Conservation (phyloP, 1,284 basidiomycete species). For the Papiliotrema nemorosa region DNA sequence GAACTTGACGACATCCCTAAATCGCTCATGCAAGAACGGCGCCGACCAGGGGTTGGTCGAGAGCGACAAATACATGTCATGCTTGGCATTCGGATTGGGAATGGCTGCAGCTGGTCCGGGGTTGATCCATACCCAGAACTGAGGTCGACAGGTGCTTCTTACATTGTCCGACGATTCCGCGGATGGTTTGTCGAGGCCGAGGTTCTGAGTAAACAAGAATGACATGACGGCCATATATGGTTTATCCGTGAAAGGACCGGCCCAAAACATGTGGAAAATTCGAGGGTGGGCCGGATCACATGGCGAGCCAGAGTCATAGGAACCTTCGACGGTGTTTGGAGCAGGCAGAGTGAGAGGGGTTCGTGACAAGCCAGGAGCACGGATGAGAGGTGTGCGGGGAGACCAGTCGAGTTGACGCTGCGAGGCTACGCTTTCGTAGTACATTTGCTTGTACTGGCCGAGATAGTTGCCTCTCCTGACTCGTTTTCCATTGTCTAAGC, state of each 20-base stretch:
- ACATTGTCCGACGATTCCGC: slow-evolving; percentile 25
- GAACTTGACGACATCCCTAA: slow-evolving; percentile 75
- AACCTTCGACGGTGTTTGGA: slow-evolving; percentile 26
- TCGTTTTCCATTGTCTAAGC: slow-evolving; percentile 60
- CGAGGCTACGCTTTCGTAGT: slow-evolving; percentile 53
- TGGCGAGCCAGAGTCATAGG: slow-evolving; percentile 47
- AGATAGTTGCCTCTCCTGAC: slow-evolving; percentile 58
- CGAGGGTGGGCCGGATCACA: slow-evolving; percentile 69
- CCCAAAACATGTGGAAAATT: slow-evolving; percentile 83
- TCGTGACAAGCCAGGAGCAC: slow-evolving; percentile 28
- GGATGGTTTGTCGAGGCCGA: slow-evolving; percentile 58
- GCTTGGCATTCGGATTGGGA: slow-evolving; percentile 65
- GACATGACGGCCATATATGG: slow-evolving; percentile 73
- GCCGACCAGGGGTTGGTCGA: slow-evolving; percentile 76
- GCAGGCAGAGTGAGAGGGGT: slow-evolving; percentile 34
- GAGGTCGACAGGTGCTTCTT: slow-evolving; percentile 60
- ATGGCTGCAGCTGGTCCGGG: slow-evolving; percentile 63
- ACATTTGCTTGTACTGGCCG: slow-evolving; percentile 64
- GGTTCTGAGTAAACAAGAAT: slow-evolving; percentile 76
- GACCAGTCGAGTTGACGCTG: slow-evolving; percentile 22
- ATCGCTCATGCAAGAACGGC: slow-evolving; percentile 75
- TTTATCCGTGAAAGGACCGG: slow-evolving; percentile 77
- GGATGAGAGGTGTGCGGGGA: slow-evolving; percentile 16
- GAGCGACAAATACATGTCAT: slow-evolving; percentile 65
- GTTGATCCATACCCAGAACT: slow-evolving; percentile 88